Base-by-base conservation (phyloP, 164 flowering plant species). In the Chimonanthus salicifolius region DNA sequence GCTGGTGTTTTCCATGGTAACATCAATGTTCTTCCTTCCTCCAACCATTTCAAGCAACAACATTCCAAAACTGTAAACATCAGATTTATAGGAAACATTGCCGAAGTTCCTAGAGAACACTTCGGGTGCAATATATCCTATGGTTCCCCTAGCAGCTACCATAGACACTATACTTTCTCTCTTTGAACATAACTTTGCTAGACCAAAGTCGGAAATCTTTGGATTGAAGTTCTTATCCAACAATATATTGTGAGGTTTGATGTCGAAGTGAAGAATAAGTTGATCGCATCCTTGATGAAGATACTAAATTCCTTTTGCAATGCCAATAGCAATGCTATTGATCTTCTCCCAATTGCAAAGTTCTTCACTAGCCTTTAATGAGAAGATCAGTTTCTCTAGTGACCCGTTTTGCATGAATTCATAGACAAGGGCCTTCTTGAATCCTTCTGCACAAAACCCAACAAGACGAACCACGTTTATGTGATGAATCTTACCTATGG, bases 231-330 rank as follows among this genome's bases (percentile, higher is more conserved):
- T 60, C 5, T 75, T 13, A 18, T 75, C 72, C 11, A 64, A 46
- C 16, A 72, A 46, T 7, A 72, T 72, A 20, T 72, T 72, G 45
- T 72, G 68, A 13, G 74, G 71, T 20, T 75, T 75, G 64, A 75
- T 75, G 51, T 75, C 77, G n/a, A 75, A 69, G 62, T 75, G 77
- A 62, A 75, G 58, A 18, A 75, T 75, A 33, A 68, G 15, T 18
- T 15, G 48, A 72, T 33, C 33, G 33, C 33, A 33, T 33, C 33
- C 33, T 33, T 33, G 33, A 33, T 33, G 33, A 33, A 33, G 58
- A 18, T 62, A 72, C 18, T 72, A 68, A 9, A 72, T 72, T 9
- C 74, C 74, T 62, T 8, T 45, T 46, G 68, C 74, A 13, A 63
- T 47, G 44, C 68, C 74, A 1, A 54, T 11, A 13, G 73, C 73